These are phyloP conservation scores for Corylus americana DNA, from an alignment of 306 rosid species.

Conservation along the genomic window DNA sequence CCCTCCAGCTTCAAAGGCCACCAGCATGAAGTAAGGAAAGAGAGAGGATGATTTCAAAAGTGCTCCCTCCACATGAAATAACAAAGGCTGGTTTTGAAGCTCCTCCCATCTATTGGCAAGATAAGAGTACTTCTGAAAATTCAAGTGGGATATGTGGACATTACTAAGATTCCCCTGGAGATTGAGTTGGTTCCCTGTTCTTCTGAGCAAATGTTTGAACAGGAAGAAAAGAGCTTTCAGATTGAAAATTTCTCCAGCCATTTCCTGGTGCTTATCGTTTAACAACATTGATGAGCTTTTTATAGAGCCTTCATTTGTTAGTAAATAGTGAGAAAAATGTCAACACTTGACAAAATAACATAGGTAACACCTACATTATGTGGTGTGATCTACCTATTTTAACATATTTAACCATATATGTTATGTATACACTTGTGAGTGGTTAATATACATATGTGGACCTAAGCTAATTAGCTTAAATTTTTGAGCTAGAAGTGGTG, in stretches of 20 bases:
- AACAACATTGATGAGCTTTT: not conserved
- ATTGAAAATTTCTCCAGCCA: not conserved
- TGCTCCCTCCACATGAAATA: not conserved
- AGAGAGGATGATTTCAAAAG: not conserved
- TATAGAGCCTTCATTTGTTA: not conserved
- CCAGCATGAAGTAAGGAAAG: constrained; percentile 7
- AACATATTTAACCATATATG: too few species aligned
- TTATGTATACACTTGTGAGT: too few species aligned
- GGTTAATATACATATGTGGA: too few species aligned
- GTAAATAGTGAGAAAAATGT: not conserved
- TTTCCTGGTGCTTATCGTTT: not conserved
- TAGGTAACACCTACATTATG: not conserved
- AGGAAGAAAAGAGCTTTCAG: not conserved
- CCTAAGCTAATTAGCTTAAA: too few species aligned
- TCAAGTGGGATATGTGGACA: not conserved
- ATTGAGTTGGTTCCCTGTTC: not conserved
- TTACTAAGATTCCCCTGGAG: not conserved
- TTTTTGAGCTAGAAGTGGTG: too few species aligned
- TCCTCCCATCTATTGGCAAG: not conserved
- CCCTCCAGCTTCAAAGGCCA: constrained; percentile 8
- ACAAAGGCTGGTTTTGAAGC: constrained; percentile 1
- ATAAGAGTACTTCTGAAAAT: constrained; percentile 8
- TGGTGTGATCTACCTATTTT: not conserved
- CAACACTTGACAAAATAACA: not conserved
- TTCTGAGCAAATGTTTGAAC: not conserved